Evolutionary conservation across 176 grass and related monocot genomes (phyloP).

Genomic region (Triticum dicoccoides): DNA sequence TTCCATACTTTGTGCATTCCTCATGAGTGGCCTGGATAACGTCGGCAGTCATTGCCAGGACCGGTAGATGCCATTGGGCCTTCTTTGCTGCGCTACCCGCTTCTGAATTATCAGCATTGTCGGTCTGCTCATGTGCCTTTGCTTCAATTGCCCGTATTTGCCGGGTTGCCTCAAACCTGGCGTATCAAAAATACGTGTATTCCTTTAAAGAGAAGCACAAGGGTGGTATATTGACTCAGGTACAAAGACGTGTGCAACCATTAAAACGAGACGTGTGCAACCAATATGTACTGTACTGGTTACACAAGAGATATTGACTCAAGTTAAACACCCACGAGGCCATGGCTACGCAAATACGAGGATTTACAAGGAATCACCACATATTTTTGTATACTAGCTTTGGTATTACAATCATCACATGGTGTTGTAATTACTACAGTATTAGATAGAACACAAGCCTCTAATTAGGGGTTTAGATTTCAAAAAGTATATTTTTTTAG

Average conservation of each 20-base stretch:
- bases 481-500: background rate
- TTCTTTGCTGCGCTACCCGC: constrained; percentile 10
- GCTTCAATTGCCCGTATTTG: constrained; percentile 77
- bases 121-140: constrained; percentile 45
- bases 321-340: background rate
- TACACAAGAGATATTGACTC: background rate
- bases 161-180: constrained; percentile 80
- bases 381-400: background rate
- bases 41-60: constrained; percentile 96
- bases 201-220: constrained; percentile 13
- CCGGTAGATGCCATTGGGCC: constrained; percentile 53
- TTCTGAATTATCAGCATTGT: background rate
- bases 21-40: constrained; percentile 93
- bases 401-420: background rate
- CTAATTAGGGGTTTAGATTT: background rate
- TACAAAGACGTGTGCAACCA: no score
- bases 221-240: background rate
- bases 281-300: background rate
- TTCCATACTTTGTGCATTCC: constrained; percentile 78
- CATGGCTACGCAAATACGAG: background rate
- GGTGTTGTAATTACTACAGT: background rate
- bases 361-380: background rate
- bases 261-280: no score
- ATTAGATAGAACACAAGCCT: background rate
- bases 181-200: background rate